phyloP scores from a whole-genome alignment of 805 yeast species.

The Teunomyces barrocoloradensis region DNA sequence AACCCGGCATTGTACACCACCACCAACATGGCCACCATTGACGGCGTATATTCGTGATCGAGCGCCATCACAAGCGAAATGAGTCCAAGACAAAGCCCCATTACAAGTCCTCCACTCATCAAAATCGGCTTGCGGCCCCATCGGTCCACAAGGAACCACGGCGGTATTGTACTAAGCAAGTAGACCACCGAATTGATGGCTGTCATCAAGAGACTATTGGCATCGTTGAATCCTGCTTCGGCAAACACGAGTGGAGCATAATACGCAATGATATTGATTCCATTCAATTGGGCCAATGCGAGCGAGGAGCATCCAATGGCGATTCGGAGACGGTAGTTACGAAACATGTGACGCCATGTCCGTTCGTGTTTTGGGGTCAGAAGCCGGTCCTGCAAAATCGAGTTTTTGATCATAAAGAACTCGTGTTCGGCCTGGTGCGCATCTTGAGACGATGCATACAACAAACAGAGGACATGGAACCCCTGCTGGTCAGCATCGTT shows the following conservation, averaged over 20 bases:
- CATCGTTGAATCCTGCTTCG: conserved; percentile 43
- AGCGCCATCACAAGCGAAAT: conserved; percentile 35
- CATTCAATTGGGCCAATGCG: conserved; percentile 48
- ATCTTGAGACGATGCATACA: conserved; percentile 31
- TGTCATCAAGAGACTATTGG: conserved; percentile 43
- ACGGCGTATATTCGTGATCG: conserved; percentile 32
- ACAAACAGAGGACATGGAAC: conserved; percentile 35
- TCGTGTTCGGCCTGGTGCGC: conserved; percentile 37
- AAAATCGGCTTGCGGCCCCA: conserved; percentile 48
- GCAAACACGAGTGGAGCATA: conserved; percentile 58
- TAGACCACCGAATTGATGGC: conserved; percentile 42
- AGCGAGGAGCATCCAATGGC: conserved; percentile 42
- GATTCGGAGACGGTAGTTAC: conserved; percentile 34
- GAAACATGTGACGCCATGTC: conserved; percentile 42
- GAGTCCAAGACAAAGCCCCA: conserved; percentile 35
- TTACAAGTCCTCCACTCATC: conserved; percentile 38
- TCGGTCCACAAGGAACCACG: conserved; percentile 45
- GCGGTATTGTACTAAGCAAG: conserved; percentile 39
- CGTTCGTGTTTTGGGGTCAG: conserved; percentile 38
- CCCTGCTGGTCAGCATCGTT: conserved; percentile 68
- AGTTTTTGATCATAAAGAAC: conserved; percentile 46
- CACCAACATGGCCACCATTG: conserved; percentile 39
- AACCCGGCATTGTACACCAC: conserved; percentile 42
- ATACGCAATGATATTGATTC: conserved; percentile 57
- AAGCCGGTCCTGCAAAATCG: conserved; percentile 38